phyloP scores from a whole-genome alignment of 2,329 filamentous ascomycete species.

The Plectosphaerella sp. region DNA sequence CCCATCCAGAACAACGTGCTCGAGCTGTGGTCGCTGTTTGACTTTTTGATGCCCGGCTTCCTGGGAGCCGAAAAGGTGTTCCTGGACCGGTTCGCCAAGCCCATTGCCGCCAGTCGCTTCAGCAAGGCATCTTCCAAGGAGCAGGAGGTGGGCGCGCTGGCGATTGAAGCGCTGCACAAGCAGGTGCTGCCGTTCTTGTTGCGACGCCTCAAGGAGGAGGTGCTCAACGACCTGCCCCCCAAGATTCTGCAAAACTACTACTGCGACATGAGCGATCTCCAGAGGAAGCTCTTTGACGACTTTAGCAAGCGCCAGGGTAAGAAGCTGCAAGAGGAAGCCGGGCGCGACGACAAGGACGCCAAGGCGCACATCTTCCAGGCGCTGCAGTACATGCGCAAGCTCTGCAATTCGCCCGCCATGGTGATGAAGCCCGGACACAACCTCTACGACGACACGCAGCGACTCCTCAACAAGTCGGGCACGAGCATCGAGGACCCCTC shows the following conservation, averaged over 20 bases:
- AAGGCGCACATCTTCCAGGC: conserved; percentile 99
- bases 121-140: conserved; percentile 98
- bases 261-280: conserved; percentile 92
- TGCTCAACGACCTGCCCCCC: conserved; percentile 89
- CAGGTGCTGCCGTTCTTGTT: conserved; percentile 96
- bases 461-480: conserved; percentile 70
- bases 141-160: conserved; percentile 91
- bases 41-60: conserved; percentile 99
- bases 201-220: conserved; percentile 94
- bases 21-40: conserved; percentile 95
- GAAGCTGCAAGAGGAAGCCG: conserved; percentile 78
- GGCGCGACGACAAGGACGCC: conserved; percentile 80
- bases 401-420: conserved; percentile 94
- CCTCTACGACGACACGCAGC: conserved; percentile 83
- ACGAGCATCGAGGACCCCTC: conserved; percentile 78
- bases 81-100: conserved; percentile 89
- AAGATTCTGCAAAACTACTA: conserved; percentile 99
- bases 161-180: conserved; percentile 97
- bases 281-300: conserved; percentile 93
- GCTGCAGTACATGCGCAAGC: conserved; percentile 97
- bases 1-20: conserved; percentile 98
- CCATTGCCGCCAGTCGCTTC: conserved; percentile 89
- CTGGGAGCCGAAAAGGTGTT: conserved; percentile 94
- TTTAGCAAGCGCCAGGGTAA: conserved; percentile 93
- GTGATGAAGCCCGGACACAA: conserved; percentile 94